Evolutionary conservation across 257 asterid genomes (phyloP).

Genomic region (Marsdenia floribunda): DNA sequence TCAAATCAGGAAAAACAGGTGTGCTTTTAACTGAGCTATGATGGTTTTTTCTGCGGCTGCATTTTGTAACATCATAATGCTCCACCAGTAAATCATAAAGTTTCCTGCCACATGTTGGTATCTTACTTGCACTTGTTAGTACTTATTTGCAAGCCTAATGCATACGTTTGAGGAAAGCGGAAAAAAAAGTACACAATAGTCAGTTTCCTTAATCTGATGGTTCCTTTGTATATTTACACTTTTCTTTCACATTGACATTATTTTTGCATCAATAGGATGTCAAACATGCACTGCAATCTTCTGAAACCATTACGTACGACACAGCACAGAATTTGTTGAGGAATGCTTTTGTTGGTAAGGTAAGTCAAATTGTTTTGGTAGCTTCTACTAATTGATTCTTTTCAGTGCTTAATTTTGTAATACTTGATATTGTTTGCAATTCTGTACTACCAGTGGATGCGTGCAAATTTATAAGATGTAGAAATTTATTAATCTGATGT

Average conservation of each 20-base stretch:
- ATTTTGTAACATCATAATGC: neutral
- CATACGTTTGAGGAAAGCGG: neutral
- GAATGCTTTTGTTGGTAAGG: conserved; percentile 38
- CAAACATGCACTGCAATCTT: conserved; percentile 18
- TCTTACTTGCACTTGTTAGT: neutral
- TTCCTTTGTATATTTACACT: neutral
- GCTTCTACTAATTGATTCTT: conserved; percentile 10
- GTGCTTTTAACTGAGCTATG: neutral
- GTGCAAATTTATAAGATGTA: neutral
- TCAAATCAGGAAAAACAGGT: conserved; percentile 26
- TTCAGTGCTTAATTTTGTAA: neutral
- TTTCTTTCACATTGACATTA: neutral
- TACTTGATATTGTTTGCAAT: neutral
- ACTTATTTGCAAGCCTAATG: neutral
- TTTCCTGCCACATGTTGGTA: neutral
- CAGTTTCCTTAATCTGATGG: neutral
- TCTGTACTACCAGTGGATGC: neutral
- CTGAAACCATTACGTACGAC: conserved; percentile 8
- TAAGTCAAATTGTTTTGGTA: conserved; percentile 3
- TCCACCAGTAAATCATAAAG: neutral
- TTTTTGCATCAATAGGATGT: conserved; percentile 27
- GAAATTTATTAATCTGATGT: neutral
- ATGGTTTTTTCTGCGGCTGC: neutral
- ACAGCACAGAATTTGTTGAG: conserved; percentile 16
- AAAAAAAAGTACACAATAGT: neutral